phyloP scores from a whole-genome alignment of 345 rosid genomes.

The Linum lewisii region DNA sequence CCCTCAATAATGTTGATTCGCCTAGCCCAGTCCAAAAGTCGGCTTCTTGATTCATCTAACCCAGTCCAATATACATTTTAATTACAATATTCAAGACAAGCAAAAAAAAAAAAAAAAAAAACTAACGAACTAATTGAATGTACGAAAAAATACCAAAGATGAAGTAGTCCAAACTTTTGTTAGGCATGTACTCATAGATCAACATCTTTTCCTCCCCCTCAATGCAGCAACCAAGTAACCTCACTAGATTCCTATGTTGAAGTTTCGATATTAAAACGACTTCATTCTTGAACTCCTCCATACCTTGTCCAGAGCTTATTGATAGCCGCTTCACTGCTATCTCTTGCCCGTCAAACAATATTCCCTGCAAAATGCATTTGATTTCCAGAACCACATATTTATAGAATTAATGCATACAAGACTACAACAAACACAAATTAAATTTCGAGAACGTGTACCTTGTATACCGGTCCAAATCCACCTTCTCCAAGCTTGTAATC shows the following conservation, averaged over 20 bases:
- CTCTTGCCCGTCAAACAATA: constrained; percentile 18
- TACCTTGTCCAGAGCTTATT: constrained; percentile 24
- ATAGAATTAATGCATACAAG: no score
- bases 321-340: constrained; percentile 30
- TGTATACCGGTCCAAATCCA: constrained; percentile 30
- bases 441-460: not conserved
- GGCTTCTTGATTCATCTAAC: constrained; percentile 25
- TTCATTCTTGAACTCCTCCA: constrained; percentile 27
- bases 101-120: no score
- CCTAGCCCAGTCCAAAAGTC: constrained; percentile 19
- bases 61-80: not conserved
- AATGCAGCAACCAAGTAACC: constrained; percentile 30
- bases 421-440: no score
- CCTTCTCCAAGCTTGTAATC: constrained; percentile 34
- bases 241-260: constrained; percentile 31
- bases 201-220: constrained; percentile 23
- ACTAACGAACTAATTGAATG: no score
- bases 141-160: constrained; percentile 2
- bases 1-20: constrained; percentile 27
- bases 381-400: no score
- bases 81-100: not conserved
- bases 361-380: no score
- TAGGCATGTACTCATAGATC: constrained; percentile 30
- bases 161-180: constrained; percentile 26
- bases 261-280: constrained; percentile 20